Evolutionary conservation across 2,329 filamentous ascomycete species (phyloP), one percentile per base, ranked within the genome.

Genomic region (Tothia fuscella): DNA sequence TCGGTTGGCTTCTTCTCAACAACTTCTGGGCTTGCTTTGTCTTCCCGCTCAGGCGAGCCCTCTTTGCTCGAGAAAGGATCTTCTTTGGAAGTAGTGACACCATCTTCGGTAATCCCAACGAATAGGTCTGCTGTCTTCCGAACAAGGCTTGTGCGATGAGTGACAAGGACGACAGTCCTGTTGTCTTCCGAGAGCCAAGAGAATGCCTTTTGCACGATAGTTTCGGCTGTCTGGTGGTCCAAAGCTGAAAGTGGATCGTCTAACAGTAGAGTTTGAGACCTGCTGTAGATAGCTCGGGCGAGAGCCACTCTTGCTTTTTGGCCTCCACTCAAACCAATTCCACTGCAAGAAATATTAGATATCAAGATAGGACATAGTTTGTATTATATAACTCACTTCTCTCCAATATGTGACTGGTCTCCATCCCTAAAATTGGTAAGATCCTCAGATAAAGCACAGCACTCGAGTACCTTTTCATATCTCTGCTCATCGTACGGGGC

Each of bases 51-150:
- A 2, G 49, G 45, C 6, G 52, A 19, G 4, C 17, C 20, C 16
- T 31, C 28, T 19, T 24, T 29, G 16, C 22, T 26, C 10, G 39
- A 41, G 19, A 25, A 20, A 7, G 33, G 21, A 13, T 33, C 31
- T 6, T 37, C 35, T 10, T 43, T 28, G 22, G 24, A 16, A 7
- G 21, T 41, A 25, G 25, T 25, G 4, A 37, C n/a, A 12, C 35
- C 35, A 17, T 26, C 35, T 25, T 79, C 66, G 1, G 68, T 58
- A 7, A 94, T 69, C 42, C 88, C 76, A 9, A 94, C 62, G 13
- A 86, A 71, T 52, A 91, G 82, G 38, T 78, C 67, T 2, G 86
- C 83, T 32, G 87, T 65, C n/a, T 72, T 68, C n/a, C 76, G 71
- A 46, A 85, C 82, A 7, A 94, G 64, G 46, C 88, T 80, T 0